A percentile compares a stretch with the other conserved stretches of the same genome.
Evolutionary conservation across 2,329 filamentous ascomycete genomes (phyloP).

Genomic region (Neonectria neomacrospora): DNA sequence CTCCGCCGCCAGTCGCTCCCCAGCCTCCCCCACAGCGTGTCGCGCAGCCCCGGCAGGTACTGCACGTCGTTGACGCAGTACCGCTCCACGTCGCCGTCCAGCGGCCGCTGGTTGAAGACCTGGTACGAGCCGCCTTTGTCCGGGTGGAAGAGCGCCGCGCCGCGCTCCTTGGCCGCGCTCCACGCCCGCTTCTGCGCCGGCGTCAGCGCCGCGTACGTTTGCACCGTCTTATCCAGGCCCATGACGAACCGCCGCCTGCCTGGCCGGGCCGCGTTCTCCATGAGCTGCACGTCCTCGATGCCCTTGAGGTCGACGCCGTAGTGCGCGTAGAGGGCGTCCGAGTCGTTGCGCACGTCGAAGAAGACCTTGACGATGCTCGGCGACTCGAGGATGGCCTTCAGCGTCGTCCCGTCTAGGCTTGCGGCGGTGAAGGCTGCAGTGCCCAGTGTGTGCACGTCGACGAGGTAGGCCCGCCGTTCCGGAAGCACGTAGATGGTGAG

Average conservation of each 20-base stretch:
- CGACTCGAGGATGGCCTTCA: conserved; percentile 19
- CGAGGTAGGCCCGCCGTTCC: conserved; percentile 4
- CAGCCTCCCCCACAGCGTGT: conserved; percentile 43
- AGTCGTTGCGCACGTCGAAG: conserved; percentile 69
- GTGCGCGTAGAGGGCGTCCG: conserved; percentile 62
- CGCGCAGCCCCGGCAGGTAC: conserved; percentile 51
- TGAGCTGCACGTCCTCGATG: conserved; percentile 65
- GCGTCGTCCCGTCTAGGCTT: neutral
- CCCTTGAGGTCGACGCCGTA: conserved; percentile 56
- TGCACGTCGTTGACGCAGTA: conserved; percentile 62
- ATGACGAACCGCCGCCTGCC: conserved; percentile 4
- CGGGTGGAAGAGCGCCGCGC: conserved; percentile 53
- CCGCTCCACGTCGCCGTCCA: conserved; percentile 49
- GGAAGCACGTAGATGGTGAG: conserved; percentile 9
- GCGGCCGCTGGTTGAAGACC: conserved; percentile 60
- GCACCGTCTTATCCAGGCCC: conserved; percentile 17
- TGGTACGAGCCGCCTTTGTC: conserved; percentile 56
- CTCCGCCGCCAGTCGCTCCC: conserved; percentile 29
- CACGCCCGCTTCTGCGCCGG: conserved; percentile 37
- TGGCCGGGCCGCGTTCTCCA: conserved; percentile 57
- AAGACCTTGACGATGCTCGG: conserved; percentile 56
- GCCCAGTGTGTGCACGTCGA: conserved; percentile 19
- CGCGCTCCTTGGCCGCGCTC: conserved; percentile 51
- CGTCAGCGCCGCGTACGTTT: conserved; percentile 7
- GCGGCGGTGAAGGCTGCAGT: neutral